Evolutionary conservation across 2,329 filamentous ascomycete genomes (phyloP), one percentile per base, ranked within the genome.

Genomic region (Fusarium sp.): DNA sequence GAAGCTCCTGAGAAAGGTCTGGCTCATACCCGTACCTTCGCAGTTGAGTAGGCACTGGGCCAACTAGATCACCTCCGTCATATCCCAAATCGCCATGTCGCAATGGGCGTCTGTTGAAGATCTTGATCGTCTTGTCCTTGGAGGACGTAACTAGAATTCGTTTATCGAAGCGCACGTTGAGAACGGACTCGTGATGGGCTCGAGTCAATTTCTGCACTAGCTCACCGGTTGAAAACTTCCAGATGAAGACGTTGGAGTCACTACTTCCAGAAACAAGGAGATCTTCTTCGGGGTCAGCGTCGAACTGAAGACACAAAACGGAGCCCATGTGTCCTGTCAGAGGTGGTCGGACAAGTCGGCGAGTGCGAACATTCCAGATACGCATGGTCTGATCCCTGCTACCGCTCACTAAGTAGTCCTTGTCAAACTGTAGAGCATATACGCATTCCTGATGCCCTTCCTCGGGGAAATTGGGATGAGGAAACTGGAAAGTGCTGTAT

Each of bases 61-160:
- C 85, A n/a, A 90, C 80, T 14, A 73, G 57, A 23, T 83, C 78
- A 5, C 75, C 63, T 3, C 74, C 76, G 4, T 80, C 80, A 79
- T 90, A 91, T 10, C 89, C 90, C 5, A 86, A 69, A 37, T 91
- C 88, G 26, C 88, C 88, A 45, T 86, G 84, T 35, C 83, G 83
- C n/a, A 97, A 83, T 20, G 90, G 85, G 20, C 85, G 87, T 8
- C 96, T 90, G 79, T 95, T 98, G 88, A 97, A 99, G 20, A 99
- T 91, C 81, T 98, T 98, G 85, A 99, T 97, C 1, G 92, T 92
- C 80, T 95, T 97, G 81, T 99, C 96, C 80, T 99, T 99, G 52
- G 95, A 98, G 77, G 96, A 98, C 1, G 96, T 99, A 15, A 98
- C 94, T 7, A 99, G 86, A 69, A 97, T 97, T 12, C 93, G 89